phyloP scores from a whole-genome alignment of 176 grass and related monocot genomes.

The Oryza coarctata region DNA sequence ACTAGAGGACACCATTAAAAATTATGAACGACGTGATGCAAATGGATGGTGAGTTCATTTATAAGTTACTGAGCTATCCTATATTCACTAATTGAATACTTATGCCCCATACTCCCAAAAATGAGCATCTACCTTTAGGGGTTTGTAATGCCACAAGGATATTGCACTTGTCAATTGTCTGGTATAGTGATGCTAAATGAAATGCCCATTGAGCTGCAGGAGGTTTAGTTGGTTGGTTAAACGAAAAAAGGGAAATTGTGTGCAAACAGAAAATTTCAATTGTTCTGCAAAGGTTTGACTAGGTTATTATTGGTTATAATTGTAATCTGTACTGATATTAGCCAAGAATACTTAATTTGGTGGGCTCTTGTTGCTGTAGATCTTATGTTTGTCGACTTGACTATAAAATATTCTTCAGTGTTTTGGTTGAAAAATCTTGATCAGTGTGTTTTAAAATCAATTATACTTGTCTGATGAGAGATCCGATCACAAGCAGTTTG shows the following conservation, averaged over 20 bases:
- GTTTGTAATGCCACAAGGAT: conserved; percentile 7
- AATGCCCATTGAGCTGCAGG: neutral
- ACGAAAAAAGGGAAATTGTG: neutral
- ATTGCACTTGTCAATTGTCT: conserved; percentile 13
- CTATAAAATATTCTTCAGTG: conserved; percentile 5
- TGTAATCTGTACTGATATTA: neutral
- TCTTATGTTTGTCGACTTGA: neutral
- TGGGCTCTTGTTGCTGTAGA: neutral
- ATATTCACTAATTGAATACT: neutral
- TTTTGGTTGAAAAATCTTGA: conserved; percentile 24
- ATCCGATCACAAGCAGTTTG: neutral
- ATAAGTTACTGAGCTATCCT: neutral
- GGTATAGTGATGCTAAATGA: conserved; percentile 1
- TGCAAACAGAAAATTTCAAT: neutral
- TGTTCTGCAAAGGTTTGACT: neutral
- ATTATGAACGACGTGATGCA: conserved; percentile 79
- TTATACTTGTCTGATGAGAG: neutral
- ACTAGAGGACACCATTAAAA: conserved; percentile 97
- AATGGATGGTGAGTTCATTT: conserved; percentile 88
- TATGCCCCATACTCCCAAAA: neutral
- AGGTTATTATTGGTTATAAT: neutral
- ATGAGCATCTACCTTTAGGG: neutral
- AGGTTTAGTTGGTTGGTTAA: conserved; percentile 20
- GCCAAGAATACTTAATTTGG: conserved; percentile 16
- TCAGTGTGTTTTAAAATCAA: conserved; percentile 22